Conservation (phyloP, 805 yeast genomes). For the Pichia pseudocactophila region DNA sequence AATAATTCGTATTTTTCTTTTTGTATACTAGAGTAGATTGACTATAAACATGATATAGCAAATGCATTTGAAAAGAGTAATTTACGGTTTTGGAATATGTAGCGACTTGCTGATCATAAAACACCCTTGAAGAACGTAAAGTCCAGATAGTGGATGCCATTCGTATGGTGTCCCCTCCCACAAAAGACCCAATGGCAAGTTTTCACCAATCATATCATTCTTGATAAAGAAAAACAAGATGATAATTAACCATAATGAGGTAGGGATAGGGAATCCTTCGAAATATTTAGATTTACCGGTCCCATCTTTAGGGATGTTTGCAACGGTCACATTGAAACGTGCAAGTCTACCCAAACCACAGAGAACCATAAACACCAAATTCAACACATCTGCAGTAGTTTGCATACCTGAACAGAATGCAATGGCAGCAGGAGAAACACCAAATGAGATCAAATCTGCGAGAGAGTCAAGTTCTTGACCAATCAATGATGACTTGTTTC, state of each 20-base stretch:
- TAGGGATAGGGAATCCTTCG: constrained; percentile 95
- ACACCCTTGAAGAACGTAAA: constrained; percentile 76
- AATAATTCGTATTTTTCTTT: neutral
- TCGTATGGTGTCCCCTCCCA: constrained; percentile 52
- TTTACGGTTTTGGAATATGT: constrained; percentile 76
- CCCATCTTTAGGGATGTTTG: constrained; percentile 83
- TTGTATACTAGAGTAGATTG: neutral
- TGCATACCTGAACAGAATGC: constrained; percentile 90
- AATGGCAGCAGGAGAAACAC: constrained; percentile 90
- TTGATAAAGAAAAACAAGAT: constrained; percentile 57
- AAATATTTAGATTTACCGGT: constrained; percentile 84
- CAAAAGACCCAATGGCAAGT: constrained; percentile 58
- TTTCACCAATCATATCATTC: constrained; percentile 31
- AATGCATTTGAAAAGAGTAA: neutral
- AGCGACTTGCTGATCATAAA: constrained; percentile 86
- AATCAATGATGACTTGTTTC: constrained; percentile 85
- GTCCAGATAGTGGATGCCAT: constrained; percentile 59
- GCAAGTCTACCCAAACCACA: constrained; percentile 94
- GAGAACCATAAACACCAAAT: constrained; percentile 75
- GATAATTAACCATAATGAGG: constrained; percentile 66
- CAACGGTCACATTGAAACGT: constrained; percentile 89
- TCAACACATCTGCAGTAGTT: constrained; percentile 68
- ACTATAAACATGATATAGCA: neutral
- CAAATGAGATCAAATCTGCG: constrained; percentile 91
- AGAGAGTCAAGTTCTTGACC: constrained; percentile 97